phyloP scores from a whole-genome alignment of 768 basidiomycete genomes.

The Boletales sp. region DNA sequence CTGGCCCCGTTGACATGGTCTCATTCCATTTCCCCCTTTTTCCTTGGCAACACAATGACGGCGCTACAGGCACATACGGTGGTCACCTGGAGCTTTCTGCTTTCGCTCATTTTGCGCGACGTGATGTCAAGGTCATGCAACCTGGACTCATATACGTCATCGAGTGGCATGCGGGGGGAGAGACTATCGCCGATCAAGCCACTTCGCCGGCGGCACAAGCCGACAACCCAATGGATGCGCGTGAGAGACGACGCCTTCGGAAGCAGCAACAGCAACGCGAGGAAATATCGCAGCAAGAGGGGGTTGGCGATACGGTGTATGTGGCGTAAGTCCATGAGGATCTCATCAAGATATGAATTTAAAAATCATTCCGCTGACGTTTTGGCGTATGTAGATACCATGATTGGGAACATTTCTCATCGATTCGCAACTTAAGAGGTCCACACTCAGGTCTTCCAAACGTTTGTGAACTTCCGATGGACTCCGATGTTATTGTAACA shows the following conservation, averaged over 20 bases:
- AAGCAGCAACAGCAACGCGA: slow-evolving; percentile 35
- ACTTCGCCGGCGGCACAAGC: slow-evolving; percentile 26
- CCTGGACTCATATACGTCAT: slow-evolving; percentile 90
- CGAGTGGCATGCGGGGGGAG: slow-evolving; percentile 67
- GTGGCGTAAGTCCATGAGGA: slow-evolving; percentile 66
- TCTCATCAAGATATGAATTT: slow-evolving; percentile 5
- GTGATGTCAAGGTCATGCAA: slow-evolving; percentile 89
- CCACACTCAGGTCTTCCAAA: slow-evolving; percentile 75
- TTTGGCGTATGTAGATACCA: slow-evolving; percentile 56
- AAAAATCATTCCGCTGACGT: slow-evolving; percentile 8
- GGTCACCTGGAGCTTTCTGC: slow-evolving; percentile 93
- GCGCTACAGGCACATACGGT: slow-evolving; percentile 71
- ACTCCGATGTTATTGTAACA: slow-evolving; percentile 28
- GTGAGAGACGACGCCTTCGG: slow-evolving; percentile 42
- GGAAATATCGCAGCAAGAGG: slow-evolving; percentile 19
- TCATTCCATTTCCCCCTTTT: slow-evolving; percentile 9
- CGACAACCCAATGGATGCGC: slow-evolving; percentile 29
- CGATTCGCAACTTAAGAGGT: slow-evolving; percentile 82
- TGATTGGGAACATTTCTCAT: slow-evolving; percentile 94
- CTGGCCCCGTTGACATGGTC: background rate
- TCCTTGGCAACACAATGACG: slow-evolving; percentile 11
- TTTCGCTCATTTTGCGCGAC: slow-evolving; percentile 74
- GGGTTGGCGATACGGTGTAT: slow-evolving; percentile 53
- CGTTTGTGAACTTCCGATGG: slow-evolving; percentile 48
- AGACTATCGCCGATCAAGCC: slow-evolving; percentile 29